Evolutionary conservation across 139 green algal species (phyloP).

Genomic region (Ettlia oleoabundans): DNA sequence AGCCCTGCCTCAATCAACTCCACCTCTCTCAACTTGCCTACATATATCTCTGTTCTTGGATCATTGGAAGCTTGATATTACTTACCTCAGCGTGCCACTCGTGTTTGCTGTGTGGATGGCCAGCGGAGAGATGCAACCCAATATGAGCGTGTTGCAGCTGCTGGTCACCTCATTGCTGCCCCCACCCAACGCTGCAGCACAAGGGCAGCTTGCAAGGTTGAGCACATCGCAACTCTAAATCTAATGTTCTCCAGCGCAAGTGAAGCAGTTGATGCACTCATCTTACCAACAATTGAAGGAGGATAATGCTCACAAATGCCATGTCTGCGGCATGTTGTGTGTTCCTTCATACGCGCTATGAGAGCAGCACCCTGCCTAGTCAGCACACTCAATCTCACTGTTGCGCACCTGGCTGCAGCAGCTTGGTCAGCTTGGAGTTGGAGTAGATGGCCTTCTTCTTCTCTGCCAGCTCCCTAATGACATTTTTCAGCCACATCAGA

Average conservation of each 20-base stretch:
- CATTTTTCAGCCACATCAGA: constrained; percentile 26
- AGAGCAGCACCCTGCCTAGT: neutral
- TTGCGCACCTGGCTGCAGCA: constrained; percentile 20
- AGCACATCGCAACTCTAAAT: neutral
- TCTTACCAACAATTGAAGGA: no score
- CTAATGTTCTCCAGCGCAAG: neutral
- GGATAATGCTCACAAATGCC: neutral
- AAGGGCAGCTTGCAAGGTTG: neutral
- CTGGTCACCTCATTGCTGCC: constrained; percentile 15
- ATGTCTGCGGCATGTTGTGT: neutral
- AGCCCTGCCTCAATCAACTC: no score
- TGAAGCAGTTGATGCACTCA: neutral
- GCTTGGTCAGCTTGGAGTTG: constrained; percentile 25
- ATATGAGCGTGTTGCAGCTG: constrained; percentile 42
- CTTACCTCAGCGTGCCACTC: constrained; percentile 23
- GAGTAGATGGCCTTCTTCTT: constrained; percentile 22
- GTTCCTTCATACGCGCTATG: neutral
- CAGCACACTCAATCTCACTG: neutral
- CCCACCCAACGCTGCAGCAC: neutral
- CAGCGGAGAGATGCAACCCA: constrained; percentile 37
- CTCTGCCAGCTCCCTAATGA: constrained; percentile 36
- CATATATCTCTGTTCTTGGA: no score
- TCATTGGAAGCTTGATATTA: no score
- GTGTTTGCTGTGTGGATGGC: constrained; percentile 15
- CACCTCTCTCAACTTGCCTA: no score